Conservation (phyloP, 192 early-diverging fungal species). For the Physocladia obscura region DNA sequence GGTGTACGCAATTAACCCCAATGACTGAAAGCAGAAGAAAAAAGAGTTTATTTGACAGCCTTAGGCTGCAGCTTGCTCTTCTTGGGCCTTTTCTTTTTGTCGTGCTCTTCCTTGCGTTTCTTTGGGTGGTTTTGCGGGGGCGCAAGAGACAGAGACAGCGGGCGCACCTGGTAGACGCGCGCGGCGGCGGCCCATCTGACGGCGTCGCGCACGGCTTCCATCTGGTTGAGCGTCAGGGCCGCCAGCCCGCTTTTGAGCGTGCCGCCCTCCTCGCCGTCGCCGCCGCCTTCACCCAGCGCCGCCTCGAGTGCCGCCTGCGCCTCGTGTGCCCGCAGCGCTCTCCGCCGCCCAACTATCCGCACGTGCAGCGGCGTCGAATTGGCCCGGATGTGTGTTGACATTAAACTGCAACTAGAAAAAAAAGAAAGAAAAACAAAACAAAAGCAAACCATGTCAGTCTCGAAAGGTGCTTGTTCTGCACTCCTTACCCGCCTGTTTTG, state of each 20-base stretch:
- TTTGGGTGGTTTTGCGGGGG: neutral
- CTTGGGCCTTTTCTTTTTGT: neutral
- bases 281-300: neutral
- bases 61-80: slow-evolving; percentile 1
- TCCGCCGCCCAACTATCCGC: neutral
- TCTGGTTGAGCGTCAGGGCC: slow-evolving; percentile 6
- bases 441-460: neutral
- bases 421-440: neutral
- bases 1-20: slow-evolving; percentile 29
- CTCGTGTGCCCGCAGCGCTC: neutral
- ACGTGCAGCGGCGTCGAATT: slow-evolving; percentile 16
- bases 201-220: neutral
- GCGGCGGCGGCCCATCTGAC: slow-evolving; percentile 1
- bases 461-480: neutral
- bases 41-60: too few species aligned
- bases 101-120: slow-evolving; percentile 4
- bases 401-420: neutral
- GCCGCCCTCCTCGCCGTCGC: neutral
- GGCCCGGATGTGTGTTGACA: neutral
- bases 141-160: neutral
- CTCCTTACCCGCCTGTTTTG: neutral
- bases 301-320: neutral
- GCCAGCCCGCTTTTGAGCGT: neutral
- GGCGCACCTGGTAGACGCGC: neutral
- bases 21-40: too few species aligned